Evolutionary conservation across 495 filamentous ascomycete species (phyloP).

Genomic region (Cercophora newfieldiana): DNA sequence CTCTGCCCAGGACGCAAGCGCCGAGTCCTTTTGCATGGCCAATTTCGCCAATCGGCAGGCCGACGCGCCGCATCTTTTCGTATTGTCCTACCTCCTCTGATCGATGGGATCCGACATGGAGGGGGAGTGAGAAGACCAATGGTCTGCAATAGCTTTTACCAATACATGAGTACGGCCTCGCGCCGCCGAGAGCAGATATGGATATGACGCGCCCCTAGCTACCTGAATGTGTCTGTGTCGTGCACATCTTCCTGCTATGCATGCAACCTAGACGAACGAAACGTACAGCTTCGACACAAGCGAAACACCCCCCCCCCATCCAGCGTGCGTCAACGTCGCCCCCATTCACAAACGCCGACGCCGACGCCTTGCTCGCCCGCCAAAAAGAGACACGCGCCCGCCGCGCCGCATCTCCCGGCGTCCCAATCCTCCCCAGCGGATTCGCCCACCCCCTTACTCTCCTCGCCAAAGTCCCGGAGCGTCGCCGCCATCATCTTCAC

Average conservation of each 20-base stretch:
- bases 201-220: too few species aligned
- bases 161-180: too few species aligned
- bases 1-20: conserved; percentile 84
- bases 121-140: background rate
- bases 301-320: conserved; percentile 65
- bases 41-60: conserved; percentile 84
- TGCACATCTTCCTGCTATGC: too few species aligned
- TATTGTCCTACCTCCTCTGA: background rate
- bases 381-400: conserved; percentile 74
- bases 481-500: conserved; percentile 83
- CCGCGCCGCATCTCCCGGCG: conserved; percentile 70
- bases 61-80: conserved; percentile 55
- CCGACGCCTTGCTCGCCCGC: conserved; percentile 67
- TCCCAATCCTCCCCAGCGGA: conserved; percentile 72
- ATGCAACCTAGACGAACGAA: background rate
- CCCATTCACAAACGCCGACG: conserved; percentile 77
- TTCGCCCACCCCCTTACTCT: conserved; percentile 62
- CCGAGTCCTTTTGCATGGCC: conserved; percentile 92
- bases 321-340: conserved; percentile 68
- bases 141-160: background rate
- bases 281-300: conserved; percentile 35
- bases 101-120: background rate
- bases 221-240: too few species aligned
- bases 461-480: conserved; percentile 59
- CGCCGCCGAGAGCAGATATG: too few species aligned